Evolutionary conservation across 306 rosid genomes (phyloP), one percentile per base, ranked within the genome.

Genomic region (Trifolium pratense): DNA sequence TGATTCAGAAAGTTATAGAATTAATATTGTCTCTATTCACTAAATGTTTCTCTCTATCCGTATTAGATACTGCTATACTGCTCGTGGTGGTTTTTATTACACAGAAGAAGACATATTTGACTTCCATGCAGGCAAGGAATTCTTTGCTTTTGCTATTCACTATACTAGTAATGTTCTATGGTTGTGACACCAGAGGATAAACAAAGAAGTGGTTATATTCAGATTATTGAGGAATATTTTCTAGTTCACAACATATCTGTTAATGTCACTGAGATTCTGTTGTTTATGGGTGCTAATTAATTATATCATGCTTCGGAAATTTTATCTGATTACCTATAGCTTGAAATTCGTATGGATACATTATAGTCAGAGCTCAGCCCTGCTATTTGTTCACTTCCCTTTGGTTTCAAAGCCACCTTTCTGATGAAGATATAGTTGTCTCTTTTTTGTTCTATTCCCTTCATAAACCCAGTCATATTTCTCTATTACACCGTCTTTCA

Each of bases 41-140:
- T 78, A 32, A 75, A 66, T 68, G 18, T 82, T 75, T 36, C 31
- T 70, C 13, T 71, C 37, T 79, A 57, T 68, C 53, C 71, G 53
- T 45, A 40, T 65, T 84, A 93, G 98, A 71, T 93, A 87, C 77
- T 93, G 98, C 75, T 90, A 83, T 76, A 93, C 98, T 65, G 98
- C 96, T 52, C 86, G 98, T 45, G 97, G 98, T 75, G 97, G 97
- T 29, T 93, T 93, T 81, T 90, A 86, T 86, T 93, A 89, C 86
- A 79, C 98, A 7, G 98, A 93, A 81, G 96, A 89, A 68, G 88
- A 86, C 86, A 82, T 93, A 71, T 86, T 93, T 79, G 93, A 93
- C 78, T 89, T 93, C 77, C 93, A 90, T 78, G 66, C 97, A 82
- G 98, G 98, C 75, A 91, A 77, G 80, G 52, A 73, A 17, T 69